phyloP scores from a whole-genome alignment of 2,329 filamentous ascomycete species.

The Cercospora zeae-maydis region DNA sequence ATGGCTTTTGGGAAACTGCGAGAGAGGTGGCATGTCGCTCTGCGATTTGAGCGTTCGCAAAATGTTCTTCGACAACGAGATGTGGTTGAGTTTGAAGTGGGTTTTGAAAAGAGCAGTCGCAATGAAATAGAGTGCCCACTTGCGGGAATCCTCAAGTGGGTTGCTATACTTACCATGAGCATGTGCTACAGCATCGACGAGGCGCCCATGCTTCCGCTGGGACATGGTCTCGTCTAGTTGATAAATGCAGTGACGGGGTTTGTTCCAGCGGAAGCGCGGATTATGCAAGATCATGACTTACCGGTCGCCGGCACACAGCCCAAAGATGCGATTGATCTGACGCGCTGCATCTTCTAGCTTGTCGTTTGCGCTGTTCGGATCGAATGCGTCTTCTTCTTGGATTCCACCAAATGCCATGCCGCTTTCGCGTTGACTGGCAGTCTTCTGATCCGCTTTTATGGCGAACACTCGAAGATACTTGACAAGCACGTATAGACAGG shows the following conservation, averaged over 20 bases:
- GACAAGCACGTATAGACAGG: slow-evolving; percentile 80
- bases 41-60: slow-evolving; percentile 73
- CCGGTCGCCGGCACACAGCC: slow-evolving; percentile 84
- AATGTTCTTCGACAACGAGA: slow-evolving; percentile 85
- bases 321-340: slow-evolving; percentile 88
- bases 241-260: not conserved
- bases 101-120: slow-evolving; percentile 97
- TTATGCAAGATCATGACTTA: slow-evolving; percentile 43
- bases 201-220: not conserved
- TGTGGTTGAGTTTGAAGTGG: slow-evolving; percentile 84
- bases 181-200: slow-evolving; percentile 12
- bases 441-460: slow-evolving; percentile 79
- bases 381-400: slow-evolving; percentile 82
- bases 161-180: slow-evolving; percentile 53
- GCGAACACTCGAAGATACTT: slow-evolving; percentile 86
- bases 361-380: slow-evolving; percentile 71
- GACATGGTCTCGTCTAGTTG: not conserved
- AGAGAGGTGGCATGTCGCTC: slow-evolving; percentile 72
- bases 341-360: slow-evolving; percentile 88
- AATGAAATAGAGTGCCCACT: slow-evolving; percentile 96
- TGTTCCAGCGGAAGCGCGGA: not conserved
- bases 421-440: slow-evolving; percentile 46
- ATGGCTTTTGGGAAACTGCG: slow-evolving; percentile 81
- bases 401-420: slow-evolving; percentile 46
- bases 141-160: slow-evolving; percentile 80